These are phyloP conservation scores for Trichoderma koningii DNA, from an alignment of 2,329 filamentous ascomycete genomes.

Conservation along the genomic window DNA sequence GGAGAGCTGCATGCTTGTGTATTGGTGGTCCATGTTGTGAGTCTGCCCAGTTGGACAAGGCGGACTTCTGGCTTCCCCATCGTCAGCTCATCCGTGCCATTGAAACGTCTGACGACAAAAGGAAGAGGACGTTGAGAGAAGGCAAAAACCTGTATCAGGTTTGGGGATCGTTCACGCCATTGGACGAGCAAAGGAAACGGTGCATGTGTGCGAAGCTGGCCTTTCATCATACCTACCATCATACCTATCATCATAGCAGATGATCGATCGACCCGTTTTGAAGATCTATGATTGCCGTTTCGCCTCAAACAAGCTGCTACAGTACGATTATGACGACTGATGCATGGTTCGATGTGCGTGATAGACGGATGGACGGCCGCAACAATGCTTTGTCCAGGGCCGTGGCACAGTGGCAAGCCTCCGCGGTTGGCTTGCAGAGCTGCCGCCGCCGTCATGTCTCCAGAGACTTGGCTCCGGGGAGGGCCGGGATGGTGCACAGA, in stretches of 20 bases:
- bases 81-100: slow-evolving; percentile 13
- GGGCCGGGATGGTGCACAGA: slow-evolving; percentile 5
- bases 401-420: background rate
- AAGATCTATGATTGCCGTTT: slow-evolving; percentile 23
- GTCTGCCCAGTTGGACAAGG: slow-evolving; percentile 20
- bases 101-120: background rate
- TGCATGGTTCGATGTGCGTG: background rate
- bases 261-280: slow-evolving; percentile 8
- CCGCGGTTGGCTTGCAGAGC: background rate
- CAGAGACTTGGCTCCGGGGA: background rate
- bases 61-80: slow-evolving; percentile 1
- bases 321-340: too few relatives aligned
- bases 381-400: background rate
- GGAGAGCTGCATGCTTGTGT: slow-evolving; percentile 16
- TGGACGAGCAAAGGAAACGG: background rate
- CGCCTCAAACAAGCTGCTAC: slow-evolving; percentile 11
- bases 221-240: slow-evolving; percentile 10
- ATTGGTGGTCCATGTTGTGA: background rate
- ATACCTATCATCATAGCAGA: background rate
- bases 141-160: background rate
- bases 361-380: background rate
- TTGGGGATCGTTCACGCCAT: slow-evolving; percentile 4
- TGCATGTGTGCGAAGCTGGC: too few relatives aligned
- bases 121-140: background rate
- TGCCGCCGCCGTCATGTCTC: slow-evolving; percentile 16